Evolutionary conservation across 2,329 filamentous ascomycete species (phyloP), one percentile per base, ranked within the genome.

Genomic region (Epichloe glyceriae): DNA sequence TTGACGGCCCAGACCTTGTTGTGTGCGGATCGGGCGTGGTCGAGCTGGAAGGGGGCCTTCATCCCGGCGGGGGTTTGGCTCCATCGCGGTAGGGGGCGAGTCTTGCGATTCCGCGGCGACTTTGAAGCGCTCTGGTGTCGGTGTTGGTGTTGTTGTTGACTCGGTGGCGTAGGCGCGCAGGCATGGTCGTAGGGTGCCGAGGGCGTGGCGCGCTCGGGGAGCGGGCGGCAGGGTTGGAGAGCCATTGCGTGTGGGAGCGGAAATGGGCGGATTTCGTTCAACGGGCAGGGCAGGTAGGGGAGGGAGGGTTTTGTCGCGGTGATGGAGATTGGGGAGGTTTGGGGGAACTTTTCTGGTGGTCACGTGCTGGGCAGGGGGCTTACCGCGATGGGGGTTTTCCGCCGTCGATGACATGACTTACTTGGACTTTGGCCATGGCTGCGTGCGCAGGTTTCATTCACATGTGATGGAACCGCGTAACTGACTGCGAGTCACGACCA

Each of bases 1-100:
- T 97, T 97, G 66, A 89, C 82, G 59, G 64, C 64, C 78, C 80
- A 91, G 62, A 65, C 61, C 56, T 73, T 76, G 59, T 69, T 74
- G 54, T 59, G 64, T 49, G 71, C 78, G 61, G 73, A 71, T 68
- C 70, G 80, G 62, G 71, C 74, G 56, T 70, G 75, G 69, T 71
- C 80, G 64, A 74, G 77, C 57, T 69, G 82, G 71, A 87, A 78
- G 1, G 82, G 79, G 4, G 83, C 83, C 68, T 83, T 86, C 74
- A 87, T 85, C 52, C 70, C 72, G 55, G 76, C 70, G 10, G 85
- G 85, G 7, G 85, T 89, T 60, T 82, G 75, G 11, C 78, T 74
- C 85, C 85, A 89, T 70, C 85, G 74, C 47, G 84, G 83, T 57
- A 52, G 30, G 14, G 33, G 14, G 51, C 2, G 57, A 38, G 47